Conservation (phyloP, 1,284 basidiomycete species). For the Termitomyces sp. region DNA sequence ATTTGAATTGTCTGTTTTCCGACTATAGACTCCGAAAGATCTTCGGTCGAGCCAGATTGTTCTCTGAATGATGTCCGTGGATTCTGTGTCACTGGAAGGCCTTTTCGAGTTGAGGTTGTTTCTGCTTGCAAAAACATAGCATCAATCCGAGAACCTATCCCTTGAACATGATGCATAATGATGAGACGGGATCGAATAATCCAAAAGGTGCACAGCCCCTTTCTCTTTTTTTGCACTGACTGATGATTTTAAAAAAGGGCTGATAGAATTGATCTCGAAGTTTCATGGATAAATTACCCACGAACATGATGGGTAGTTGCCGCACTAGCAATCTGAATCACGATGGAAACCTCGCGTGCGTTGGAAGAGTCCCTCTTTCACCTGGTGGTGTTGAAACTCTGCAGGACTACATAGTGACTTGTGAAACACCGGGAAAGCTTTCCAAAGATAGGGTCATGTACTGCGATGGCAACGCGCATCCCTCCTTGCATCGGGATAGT, state of each 20-base stretch:
- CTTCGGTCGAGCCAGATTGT: too few species aligned
- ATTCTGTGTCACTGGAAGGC: too few species aligned
- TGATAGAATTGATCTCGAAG: not conserved
- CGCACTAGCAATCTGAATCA: not conserved
- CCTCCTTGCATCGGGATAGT: not conserved
- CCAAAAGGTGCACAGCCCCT: not conserved
- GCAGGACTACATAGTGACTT: too few species aligned
- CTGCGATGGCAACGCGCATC: not conserved
- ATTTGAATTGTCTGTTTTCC: not conserved
- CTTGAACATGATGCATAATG: too few species aligned
- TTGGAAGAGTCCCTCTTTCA: not conserved
- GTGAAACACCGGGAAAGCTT: too few species aligned
- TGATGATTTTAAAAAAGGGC: not conserved
- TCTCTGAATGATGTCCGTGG: not conserved
- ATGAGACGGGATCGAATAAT: not conserved
- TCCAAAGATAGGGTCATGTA: not conserved
- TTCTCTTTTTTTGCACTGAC: not conserved
- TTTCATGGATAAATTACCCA: not conserved
- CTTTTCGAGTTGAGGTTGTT: too few species aligned
- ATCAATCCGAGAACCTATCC: not conserved
- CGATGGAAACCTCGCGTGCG: not conserved
- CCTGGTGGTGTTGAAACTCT: not conserved
- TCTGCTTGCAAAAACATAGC: not conserved
- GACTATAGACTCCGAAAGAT: not conserved
- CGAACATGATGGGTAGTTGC: not conserved